Evolutionary conservation across 495 filamentous ascomycete species (phyloP).

Genomic region (Rhizodiscina lignyota): DNA sequence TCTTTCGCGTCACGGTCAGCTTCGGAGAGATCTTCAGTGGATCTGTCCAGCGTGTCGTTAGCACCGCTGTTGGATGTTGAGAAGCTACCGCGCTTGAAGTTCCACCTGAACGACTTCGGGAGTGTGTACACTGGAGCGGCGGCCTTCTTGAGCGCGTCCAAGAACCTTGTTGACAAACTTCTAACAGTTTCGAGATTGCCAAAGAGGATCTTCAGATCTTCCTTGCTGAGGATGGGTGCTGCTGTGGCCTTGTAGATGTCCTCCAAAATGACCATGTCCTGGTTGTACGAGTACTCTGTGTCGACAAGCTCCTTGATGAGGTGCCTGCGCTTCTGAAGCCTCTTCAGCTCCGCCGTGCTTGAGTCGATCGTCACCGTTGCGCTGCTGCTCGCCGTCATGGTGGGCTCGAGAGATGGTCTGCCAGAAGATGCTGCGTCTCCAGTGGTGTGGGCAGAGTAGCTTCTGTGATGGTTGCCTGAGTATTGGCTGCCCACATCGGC

Average conservation of each 20-base stretch:
- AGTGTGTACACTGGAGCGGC: slow-evolving; percentile 56
- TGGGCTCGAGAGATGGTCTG: slow-evolving; percentile 2
- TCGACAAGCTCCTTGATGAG: slow-evolving; percentile 83
- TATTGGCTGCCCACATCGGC: background rate
- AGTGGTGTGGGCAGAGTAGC: too few species aligned
- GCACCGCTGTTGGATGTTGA: slow-evolving; percentile 28
- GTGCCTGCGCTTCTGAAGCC: slow-evolving; percentile 48
- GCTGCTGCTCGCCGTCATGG: background rate
- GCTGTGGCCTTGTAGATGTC: slow-evolving; percentile 96
- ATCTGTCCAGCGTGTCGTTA: slow-evolving; percentile 13
- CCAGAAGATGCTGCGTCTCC: too few species aligned
- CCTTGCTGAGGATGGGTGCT: slow-evolving; percentile 58
- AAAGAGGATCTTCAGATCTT: slow-evolving; percentile 79
- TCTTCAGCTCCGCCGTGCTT: slow-evolving; percentile 31
- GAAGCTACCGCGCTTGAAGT: slow-evolving; percentile 33
- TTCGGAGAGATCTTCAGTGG: slow-evolving; percentile 10
- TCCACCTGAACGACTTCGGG: slow-evolving; percentile 39
- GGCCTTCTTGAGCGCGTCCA: slow-evolving; percentile 61
- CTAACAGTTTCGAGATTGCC: slow-evolving; percentile 79
- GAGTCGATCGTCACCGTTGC: slow-evolving; percentile 5
- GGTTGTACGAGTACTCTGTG: slow-evolving; percentile 71
- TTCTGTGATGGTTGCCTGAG: too few species aligned
- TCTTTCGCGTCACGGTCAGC: slow-evolving; percentile 52
- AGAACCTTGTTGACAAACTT: slow-evolving; percentile 60
- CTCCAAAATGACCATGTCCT: slow-evolving; percentile 90